Conservation (phyloP, 2,329 filamentous ascomycete genomes). For the Dactylellina sp. region DNA sequence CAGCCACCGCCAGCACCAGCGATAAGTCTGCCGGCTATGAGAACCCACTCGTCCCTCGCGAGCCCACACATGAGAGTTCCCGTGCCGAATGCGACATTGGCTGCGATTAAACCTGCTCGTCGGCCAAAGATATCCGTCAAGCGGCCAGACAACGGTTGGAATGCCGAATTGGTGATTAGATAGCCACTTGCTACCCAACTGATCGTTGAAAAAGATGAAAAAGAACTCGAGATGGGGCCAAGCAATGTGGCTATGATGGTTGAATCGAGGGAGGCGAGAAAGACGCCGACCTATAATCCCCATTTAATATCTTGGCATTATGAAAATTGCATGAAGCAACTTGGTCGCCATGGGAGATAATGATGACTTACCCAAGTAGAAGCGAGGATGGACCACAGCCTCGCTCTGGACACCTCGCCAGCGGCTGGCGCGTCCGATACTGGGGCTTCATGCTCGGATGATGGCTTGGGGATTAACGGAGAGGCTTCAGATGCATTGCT, state of each 20-base stretch:
- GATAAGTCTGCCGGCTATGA: conserved; percentile 82
- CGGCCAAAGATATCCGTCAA: conserved; percentile 90
- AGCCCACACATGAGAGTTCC: conserved; percentile 87
- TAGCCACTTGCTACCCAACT: conserved; percentile 92
- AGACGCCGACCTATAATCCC: conserved; percentile 52
- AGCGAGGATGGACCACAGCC: conserved; percentile 48
- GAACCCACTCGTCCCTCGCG: conserved; percentile 73
- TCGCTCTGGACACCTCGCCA: conserved; percentile 50
- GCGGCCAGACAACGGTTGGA: conserved; percentile 84
- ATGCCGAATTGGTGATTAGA: conserved; percentile 86
- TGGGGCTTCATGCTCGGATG: not conserved
- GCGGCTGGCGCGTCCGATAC: conserved; percentile 23
- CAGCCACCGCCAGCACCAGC: conserved; percentile 86
- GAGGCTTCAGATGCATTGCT: conserved; percentile 28
- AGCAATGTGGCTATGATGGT: conserved; percentile 89
- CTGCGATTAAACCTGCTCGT: conserved; percentile 80
- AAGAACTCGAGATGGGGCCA: conserved; percentile 83
- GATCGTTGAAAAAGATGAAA: conserved; percentile 81
- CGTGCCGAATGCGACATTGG: conserved; percentile 80
- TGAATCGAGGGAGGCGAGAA: conserved; percentile 69
- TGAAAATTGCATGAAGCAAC: not conserved
- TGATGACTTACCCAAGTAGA: conserved; percentile 40
- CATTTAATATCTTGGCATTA: not conserved
- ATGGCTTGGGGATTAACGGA: conserved; percentile 25
- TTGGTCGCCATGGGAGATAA: not conserved